Conservation (phyloP, 1,139 yeast genomes). For the Candida frijolesensis region DNA sequence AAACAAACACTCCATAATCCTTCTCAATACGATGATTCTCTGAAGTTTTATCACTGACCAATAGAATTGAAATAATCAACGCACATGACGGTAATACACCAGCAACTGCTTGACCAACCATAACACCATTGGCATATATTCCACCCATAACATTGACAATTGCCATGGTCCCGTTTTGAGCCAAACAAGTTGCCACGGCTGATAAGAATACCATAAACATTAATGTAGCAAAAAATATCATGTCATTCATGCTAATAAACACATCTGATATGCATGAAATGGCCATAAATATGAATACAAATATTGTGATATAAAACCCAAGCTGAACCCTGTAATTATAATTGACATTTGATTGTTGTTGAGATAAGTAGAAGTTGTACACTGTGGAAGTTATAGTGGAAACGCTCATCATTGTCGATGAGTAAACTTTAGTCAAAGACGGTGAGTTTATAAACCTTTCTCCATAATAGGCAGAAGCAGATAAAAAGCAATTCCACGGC, state of each 20-base stretch:
- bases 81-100: constrained; percentile 89
- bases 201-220: constrained; percentile 63
- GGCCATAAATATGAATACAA: constrained; percentile 56
- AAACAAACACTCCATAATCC: constrained; percentile 57
- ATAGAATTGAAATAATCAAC: constrained; percentile 59
- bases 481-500: constrained; percentile 96
- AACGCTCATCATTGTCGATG: constrained; percentile 88
- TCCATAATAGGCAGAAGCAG: constrained; percentile 83
- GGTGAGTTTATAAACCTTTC: constrained; percentile 61
- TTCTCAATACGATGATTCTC: constrained; percentile 32
- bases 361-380: constrained; percentile 66
- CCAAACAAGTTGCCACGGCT: constrained; percentile 66
- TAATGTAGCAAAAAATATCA: constrained; percentile 44
- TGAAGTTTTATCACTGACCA: constrained; percentile 36
- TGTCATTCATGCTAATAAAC: constrained; percentile 41
- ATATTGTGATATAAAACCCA: constrained; percentile 61
- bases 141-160: constrained; percentile 79
- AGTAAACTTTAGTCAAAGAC: constrained; percentile 58
- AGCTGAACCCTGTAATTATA: constrained; percentile 59
- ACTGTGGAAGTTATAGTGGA: constrained; percentile 72
- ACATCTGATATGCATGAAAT: constrained; percentile 49
- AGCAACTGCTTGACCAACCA: constrained; percentile 94
- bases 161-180: constrained; percentile 92
- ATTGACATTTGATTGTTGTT: constrained; percentile 63
- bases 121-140: constrained; percentile 79